A percentile compares a stretch with the other conserved stretches of the same genome.
Conservation (phyloP, 2,329 filamentous ascomycete genomes). For the Trichoderma simmonsii region DNA sequence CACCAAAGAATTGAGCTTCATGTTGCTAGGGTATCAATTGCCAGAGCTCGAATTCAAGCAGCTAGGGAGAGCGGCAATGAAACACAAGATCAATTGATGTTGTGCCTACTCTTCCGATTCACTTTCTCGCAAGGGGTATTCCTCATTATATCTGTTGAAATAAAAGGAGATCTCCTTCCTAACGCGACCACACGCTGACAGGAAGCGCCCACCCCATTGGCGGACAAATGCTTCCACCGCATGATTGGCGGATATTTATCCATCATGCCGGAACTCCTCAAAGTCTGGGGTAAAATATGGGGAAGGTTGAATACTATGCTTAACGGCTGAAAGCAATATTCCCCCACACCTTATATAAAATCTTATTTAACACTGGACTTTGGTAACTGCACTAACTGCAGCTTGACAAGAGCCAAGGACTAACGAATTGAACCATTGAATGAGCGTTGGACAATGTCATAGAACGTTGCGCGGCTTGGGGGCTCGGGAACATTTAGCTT, state of each 20-base stretch:
- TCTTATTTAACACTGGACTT: not conserved
- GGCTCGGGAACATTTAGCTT: not conserved
- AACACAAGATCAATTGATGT: not conserved
- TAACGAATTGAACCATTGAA: not conserved
- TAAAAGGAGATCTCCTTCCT: constrained; percentile 4
- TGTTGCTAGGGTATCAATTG: not conserved
- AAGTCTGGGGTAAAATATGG: constrained; percentile 9
- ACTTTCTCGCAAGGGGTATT: not conserved
- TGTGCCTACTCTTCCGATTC: not conserved
- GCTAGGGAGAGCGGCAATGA: not conserved
- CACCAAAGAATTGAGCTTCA: constrained; percentile 6
- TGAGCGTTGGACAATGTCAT: not conserved
- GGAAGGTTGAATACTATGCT: not conserved
- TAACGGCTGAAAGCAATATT: not conserved
- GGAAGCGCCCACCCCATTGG: not conserved
- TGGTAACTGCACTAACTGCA: not conserved
- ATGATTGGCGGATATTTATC: constrained; percentile 17
- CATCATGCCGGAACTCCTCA: not conserved
- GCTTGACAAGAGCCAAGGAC: not conserved
- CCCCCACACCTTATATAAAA: not conserved
- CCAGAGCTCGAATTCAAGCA: not conserved
- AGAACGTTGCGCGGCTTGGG: not conserved
- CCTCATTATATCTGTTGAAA: constrained; percentile 3
- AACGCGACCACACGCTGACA: not conserved
- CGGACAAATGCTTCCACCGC: constrained; percentile 4